These are phyloP conservation scores for Dimargaris cristalligena DNA, from an alignment of 192 early-diverging fungal species.

Conservation along the genomic window DNA sequence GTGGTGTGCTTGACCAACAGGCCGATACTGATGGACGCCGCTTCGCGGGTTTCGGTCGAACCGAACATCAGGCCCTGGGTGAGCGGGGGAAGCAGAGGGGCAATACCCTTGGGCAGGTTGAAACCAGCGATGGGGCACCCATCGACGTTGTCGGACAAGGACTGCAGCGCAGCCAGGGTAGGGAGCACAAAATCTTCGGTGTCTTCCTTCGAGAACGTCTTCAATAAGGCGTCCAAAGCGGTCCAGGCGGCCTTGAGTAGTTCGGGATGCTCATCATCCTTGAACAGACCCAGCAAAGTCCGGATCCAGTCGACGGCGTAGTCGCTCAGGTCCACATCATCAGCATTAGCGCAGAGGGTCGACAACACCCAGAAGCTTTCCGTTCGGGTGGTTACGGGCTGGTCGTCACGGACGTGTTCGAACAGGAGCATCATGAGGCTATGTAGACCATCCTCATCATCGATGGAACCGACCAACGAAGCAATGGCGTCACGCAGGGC, in stretches of 20 bases:
- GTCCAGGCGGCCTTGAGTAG: slow-evolving; percentile 59
- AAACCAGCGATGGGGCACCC: slow-evolving; percentile 47
- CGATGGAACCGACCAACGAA: slow-evolving; percentile 53
- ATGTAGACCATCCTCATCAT: slow-evolving; percentile 68
- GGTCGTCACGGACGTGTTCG: slow-evolving; percentile 46
- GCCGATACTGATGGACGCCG: slow-evolving; percentile 72
- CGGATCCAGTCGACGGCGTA: slow-evolving; percentile 73
- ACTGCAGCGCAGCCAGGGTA: slow-evolving; percentile 44
- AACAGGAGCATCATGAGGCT: slow-evolving; percentile 61
- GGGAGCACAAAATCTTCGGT: slow-evolving; percentile 61
- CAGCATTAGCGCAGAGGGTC: slow-evolving; percentile 43
- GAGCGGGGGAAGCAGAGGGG: slow-evolving; percentile 81
- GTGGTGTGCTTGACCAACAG: slow-evolving; percentile 37
- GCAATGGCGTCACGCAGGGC: slow-evolving; percentile 61
- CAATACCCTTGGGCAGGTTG: slow-evolving; percentile 81
- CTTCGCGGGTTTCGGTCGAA: slow-evolving; percentile 64
- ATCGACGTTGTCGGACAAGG: slow-evolving; percentile 30
- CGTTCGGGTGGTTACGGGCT: slow-evolving; percentile 4
- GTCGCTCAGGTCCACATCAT: slow-evolving; percentile 34
- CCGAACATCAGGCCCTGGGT: slow-evolving; percentile 87
- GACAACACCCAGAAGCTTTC: slow-evolving; percentile 43
- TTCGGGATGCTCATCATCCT: slow-evolving; percentile 25
- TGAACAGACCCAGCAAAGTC: slow-evolving; percentile 54
- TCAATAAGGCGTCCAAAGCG: slow-evolving; percentile 65
- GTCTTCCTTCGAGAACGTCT: slow-evolving; percentile 76